A percentile compares a stretch with the other conserved stretches of the same genome.
Conservation (phyloP, 306 rosid species). For the Citrullus amarus region DNA sequence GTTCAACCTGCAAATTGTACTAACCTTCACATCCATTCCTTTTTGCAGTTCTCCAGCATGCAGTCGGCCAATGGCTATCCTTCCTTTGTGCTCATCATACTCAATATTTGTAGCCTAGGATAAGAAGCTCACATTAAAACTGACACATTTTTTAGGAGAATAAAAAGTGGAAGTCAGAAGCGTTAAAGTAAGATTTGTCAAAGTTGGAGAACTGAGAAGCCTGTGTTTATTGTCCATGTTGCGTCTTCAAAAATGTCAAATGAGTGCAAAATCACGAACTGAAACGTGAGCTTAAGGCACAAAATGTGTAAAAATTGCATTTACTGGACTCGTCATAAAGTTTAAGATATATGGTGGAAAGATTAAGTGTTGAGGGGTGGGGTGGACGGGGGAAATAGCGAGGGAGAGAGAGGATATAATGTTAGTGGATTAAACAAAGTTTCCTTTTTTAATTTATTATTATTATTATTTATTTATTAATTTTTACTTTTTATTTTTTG, state of each 20-base stretch:
- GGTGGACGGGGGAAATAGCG: background rate
- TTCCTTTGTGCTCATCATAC: constrained; percentile 94
- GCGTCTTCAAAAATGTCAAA: background rate
- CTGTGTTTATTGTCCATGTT: background rate
- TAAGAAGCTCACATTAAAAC: background rate
- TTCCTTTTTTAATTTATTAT: too few relatives aligned
- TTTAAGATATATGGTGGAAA: background rate
- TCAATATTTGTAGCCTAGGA: constrained; percentile 71
- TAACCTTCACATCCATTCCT: constrained; percentile 87
- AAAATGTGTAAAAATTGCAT: background rate
- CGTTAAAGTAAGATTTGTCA: background rate
- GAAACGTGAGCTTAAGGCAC: background rate
- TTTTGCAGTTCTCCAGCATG: constrained; percentile 68
- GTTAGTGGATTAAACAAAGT: background rate
- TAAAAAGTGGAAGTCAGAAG: background rate
- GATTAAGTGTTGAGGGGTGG: background rate
- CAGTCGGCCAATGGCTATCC: constrained; percentile 96
- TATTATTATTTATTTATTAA: too few relatives aligned
- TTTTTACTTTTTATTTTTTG: too few relatives aligned
- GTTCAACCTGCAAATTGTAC: constrained; percentile 13
- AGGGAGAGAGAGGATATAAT: background rate
- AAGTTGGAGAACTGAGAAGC: background rate
- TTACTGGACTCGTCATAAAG: background rate
- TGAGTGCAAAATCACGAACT: background rate
- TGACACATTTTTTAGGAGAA: background rate